Evolutionary conservation across 2,329 filamentous ascomycete species (phyloP), one percentile per base, ranked within the genome.

Genomic region (Sporothrix phasma): DNA sequence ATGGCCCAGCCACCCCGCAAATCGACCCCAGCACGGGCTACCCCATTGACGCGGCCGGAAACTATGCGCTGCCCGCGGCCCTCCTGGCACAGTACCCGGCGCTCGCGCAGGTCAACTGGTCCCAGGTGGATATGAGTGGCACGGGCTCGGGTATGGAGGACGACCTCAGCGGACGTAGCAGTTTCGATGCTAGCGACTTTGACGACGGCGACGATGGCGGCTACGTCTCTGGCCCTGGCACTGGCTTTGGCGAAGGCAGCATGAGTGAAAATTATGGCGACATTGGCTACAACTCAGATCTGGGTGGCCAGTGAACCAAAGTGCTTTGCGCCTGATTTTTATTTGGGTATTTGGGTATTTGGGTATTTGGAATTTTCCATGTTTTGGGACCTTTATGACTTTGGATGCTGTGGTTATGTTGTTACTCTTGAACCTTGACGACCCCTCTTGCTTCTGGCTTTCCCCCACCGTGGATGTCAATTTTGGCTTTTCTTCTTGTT

Each of bases 71-170:
- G n/a, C 94, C 94, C 1, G 89, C 90, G 3, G 93, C 93, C 1
- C 78, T 99, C 59, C 78, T 97, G 45, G 89, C 89, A 19, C 94
- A 97, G 72, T 97, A 97, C 74, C 94, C 94, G 13, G 92, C 91
- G 3, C 78, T 99, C n/a, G 92, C 92, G 26, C 88, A 87, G 62
- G 83, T 97, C 73, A 92, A 93, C 72, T 97, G 93, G 92, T 82
- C 83, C 19, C 73, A 76, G 11, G 72, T 75, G 22, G 83, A 87
- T 62, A 83, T 95, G 72, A 83, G 87, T 47, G 82, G 88, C 19
- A 84, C 84, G n/a, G 84, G 87, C 34, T 82, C 88, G n/a, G 85
- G 85, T 19, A 81, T 87, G 65, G 88, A 92, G 46, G 88, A 90
- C 59, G 89, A 90, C 66, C 76, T 89, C n/a, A 90, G 87, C 70